Conservation (phyloP, 441 rosid species). For the Adansonia grandidieri region DNA sequence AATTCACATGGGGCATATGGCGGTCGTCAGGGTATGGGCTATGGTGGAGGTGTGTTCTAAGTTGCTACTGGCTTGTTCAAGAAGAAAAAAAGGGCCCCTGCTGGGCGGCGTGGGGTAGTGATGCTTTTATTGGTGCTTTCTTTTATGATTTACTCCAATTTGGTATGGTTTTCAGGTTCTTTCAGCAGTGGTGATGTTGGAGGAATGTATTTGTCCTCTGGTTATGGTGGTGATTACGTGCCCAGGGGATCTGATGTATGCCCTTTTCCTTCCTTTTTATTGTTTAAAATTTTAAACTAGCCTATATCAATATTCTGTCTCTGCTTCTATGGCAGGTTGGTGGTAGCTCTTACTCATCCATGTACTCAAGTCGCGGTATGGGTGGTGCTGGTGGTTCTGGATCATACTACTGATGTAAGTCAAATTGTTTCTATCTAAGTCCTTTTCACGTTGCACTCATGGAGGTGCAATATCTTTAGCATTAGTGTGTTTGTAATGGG, state of each 20-base stretch:
- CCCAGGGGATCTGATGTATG: conserved; percentile 83
- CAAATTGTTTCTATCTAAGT: conserved; percentile 15
- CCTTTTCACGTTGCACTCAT: conserved; percentile 27
- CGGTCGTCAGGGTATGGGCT: conserved; percentile 77
- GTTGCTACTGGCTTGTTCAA: neutral
- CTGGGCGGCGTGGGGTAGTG: neutral
- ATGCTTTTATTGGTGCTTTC: neutral
- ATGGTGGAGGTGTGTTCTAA: conserved; percentile 72
- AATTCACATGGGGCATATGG: conserved; percentile 80
- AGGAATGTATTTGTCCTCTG: conserved; percentile 75
- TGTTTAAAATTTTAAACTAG: neutral
- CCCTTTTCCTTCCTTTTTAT: neutral
- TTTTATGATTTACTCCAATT: conserved; percentile 17
- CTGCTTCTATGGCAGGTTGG: conserved; percentile 62
- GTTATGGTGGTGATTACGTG: conserved; percentile 71
- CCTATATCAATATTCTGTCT: neutral
- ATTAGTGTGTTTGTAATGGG: conserved; percentile 33
- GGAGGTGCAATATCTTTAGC: conserved; percentile 30
- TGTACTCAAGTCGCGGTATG: conserved; percentile 81
- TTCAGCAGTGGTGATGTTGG: conserved; percentile 68
- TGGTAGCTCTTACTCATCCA: conserved; percentile 82
- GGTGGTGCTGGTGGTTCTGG: conserved; percentile 79
- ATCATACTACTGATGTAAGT: conserved; percentile 73
- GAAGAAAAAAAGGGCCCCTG: neutral
- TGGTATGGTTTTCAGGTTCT: conserved; percentile 65